phyloP scores from a whole-genome alignment of 352 stramenopile species.

The Pythium aristosporum region DNA sequence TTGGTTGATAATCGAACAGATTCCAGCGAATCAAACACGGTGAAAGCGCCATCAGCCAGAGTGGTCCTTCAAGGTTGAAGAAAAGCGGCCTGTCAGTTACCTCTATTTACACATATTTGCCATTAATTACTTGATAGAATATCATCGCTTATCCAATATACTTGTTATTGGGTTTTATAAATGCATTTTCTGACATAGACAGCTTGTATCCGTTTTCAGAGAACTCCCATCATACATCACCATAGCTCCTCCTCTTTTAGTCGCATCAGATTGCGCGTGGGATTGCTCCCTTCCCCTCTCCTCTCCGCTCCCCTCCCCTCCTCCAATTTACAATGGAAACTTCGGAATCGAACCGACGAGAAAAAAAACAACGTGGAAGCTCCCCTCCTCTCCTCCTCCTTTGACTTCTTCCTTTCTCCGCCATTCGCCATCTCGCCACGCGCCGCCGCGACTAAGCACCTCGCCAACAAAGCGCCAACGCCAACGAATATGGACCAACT shows the following conservation, averaged over 20 bases:
- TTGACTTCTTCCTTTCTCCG: no score
- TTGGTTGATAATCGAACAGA: background rate
- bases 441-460: no score
- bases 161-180: no score
- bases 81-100: background rate
- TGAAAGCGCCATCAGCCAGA: background rate
- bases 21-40: background rate
- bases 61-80: background rate
- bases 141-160: no score
- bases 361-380: background rate
- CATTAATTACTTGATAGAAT: no score
- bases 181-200: no score
- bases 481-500: slow-evolving; percentile 9
- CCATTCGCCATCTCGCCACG: no score
- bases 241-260: background rate
- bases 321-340: background rate
- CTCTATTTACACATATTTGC: background rate
- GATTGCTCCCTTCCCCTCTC: slow-evolving; percentile 12
- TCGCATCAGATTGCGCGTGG: slow-evolving; percentile 5
- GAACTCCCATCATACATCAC: background rate
- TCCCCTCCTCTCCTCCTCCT: no score
- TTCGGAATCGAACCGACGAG: slow-evolving; percentile 4
- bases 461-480: background rate
- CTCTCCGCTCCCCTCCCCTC: slow-evolving; percentile 1
- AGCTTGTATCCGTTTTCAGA: background rate